These are phyloP conservation scores for Leishmania major DNA, from an alignment of 208 protist species.

Conservation along the genomic window DNA sequence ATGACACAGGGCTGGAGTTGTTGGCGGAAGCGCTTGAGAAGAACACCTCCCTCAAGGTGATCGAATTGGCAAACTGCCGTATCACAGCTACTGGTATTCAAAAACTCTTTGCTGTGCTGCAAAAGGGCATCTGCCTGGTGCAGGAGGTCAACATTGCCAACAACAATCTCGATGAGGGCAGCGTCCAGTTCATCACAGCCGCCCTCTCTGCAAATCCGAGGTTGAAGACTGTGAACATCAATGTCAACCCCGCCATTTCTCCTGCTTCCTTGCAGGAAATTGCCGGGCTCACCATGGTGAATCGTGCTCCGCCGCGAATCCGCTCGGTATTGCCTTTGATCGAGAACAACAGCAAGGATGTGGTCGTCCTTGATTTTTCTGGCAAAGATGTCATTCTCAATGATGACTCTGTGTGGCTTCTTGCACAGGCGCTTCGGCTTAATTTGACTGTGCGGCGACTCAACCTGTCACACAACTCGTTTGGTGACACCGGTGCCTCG, in stretches of 20 bases:
- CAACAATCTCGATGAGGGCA: slow-evolving; percentile 73
- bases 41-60: slow-evolving; percentile 64
- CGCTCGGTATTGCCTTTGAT: slow-evolving; percentile 58
- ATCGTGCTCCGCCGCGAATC: slow-evolving; percentile 69
- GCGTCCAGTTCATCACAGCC: slow-evolving; percentile 52
- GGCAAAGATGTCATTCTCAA: slow-evolving; percentile 48
- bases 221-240: slow-evolving; percentile 72
- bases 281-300: slow-evolving; percentile 67
- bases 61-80: slow-evolving; percentile 88
- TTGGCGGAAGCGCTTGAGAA: slow-evolving; percentile 55
- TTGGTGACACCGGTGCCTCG: slow-evolving; percentile 73
- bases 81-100: slow-evolving; percentile 73
- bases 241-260: slow-evolving; percentile 71
- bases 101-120: slow-evolving; percentile 55
- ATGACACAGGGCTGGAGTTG: slow-evolving; percentile 66
- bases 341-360: slow-evolving; percentile 48
- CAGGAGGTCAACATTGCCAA: slow-evolving; percentile 85
- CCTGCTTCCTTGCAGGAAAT: slow-evolving; percentile 62
- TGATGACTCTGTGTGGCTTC: slow-evolving; percentile 69
- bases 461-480: slow-evolving; percentile 81
- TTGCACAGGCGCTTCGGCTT: slow-evolving; percentile 62
- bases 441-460: slow-evolving; percentile 67
- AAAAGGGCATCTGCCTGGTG: slow-evolving; percentile 47
- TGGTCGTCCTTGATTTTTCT: slow-evolving; percentile 74
- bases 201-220: slow-evolving; percentile 66